Percentiles rank a stretch among this genome's conserved stretches.
These are phyloP conservation scores for Trichoderma breve DNA, from an alignment of 2,329 filamentous ascomycete genomes.

Conservation along the genomic window DNA sequence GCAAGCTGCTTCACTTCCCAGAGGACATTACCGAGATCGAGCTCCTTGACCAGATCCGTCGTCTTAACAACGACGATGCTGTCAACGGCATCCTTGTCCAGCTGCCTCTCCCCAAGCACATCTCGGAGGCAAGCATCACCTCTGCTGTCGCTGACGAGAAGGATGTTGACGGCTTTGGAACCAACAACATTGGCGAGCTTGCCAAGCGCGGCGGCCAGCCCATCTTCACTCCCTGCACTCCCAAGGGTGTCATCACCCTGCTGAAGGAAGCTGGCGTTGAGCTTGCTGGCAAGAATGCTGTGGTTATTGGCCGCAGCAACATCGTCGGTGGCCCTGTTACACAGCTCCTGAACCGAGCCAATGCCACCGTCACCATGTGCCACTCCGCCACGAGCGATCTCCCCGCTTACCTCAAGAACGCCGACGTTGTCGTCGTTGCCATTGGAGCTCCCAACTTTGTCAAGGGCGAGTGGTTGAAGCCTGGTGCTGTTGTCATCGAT, in stretches of 20 bases:
- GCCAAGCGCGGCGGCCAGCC: slow-evolving; percentile 91
- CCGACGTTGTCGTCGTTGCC: slow-evolving; percentile 87
- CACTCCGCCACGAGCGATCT: slow-evolving; percentile 83
- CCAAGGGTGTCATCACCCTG: slow-evolving; percentile 94
- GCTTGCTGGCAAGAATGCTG: slow-evolving; percentile 84
- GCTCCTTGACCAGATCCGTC: slow-evolving; percentile 76
- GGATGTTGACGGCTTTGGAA: slow-evolving; percentile 96
- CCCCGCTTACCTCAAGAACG: slow-evolving; percentile 70
- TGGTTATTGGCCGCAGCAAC: slow-evolving; percentile 91
- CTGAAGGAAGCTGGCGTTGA: slow-evolving; percentile 81
- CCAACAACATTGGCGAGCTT: slow-evolving; percentile 91
- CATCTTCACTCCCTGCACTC: slow-evolving; percentile 90
- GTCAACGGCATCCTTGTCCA: slow-evolving; percentile 95
- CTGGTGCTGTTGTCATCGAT: slow-evolving; percentile 92
- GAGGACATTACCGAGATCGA: slow-evolving; percentile 80
- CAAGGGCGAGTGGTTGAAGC: slow-evolving; percentile 94
- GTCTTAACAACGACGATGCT: slow-evolving; percentile 79
- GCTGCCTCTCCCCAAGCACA: slow-evolving; percentile 81
- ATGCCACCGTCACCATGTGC: slow-evolving; percentile 95
- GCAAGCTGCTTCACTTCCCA: slow-evolving; percentile 80
- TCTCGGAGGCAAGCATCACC: slow-evolving; percentile 87
- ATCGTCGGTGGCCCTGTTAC: slow-evolving; percentile 97
- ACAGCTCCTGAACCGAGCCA: slow-evolving; percentile 89
- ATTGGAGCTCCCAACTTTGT: slow-evolving; percentile 86
- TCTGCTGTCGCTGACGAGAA: slow-evolving; percentile 90